phyloP scores from a whole-genome alignment of 305 asterid species.

The Fraxinus dipetala region DNA sequence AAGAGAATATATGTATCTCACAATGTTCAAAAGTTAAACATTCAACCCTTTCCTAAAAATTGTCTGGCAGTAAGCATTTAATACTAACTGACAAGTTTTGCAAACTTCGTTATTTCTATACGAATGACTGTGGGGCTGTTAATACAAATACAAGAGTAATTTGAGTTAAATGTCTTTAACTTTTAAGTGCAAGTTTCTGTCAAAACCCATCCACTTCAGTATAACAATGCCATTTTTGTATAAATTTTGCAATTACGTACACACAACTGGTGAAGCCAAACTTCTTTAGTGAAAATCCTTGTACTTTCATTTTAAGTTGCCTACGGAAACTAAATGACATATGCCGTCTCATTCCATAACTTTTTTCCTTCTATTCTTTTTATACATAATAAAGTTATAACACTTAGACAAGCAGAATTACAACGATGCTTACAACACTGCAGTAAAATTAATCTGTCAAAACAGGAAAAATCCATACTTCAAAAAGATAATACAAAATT shows the following conservation, averaged over 20 bases:
- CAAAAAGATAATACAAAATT: background rate
- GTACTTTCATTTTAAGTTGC: background rate
- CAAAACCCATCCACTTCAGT: background rate
- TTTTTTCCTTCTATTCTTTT: background rate
- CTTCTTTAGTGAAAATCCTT: background rate
- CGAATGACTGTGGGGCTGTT: background rate
- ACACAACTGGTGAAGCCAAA: background rate
- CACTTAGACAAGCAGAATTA: background rate
- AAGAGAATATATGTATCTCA: background rate
- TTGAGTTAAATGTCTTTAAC: background rate
- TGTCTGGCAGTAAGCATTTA: background rate
- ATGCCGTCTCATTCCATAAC: background rate
- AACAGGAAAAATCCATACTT: background rate
- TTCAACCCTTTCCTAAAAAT: background rate
- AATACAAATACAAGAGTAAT: background rate
- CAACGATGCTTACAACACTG: background rate
- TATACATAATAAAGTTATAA: background rate
- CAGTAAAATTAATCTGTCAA: background rate
- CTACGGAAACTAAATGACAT: background rate
- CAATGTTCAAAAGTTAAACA: background rate
- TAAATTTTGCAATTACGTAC: background rate
- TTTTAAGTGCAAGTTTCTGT: background rate
- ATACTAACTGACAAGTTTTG: background rate
- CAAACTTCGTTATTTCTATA: background rate
- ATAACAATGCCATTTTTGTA: background rate